Conservation (phyloP, 176 grass and related monocot genomes). For the Zizania latifolia region DNA sequence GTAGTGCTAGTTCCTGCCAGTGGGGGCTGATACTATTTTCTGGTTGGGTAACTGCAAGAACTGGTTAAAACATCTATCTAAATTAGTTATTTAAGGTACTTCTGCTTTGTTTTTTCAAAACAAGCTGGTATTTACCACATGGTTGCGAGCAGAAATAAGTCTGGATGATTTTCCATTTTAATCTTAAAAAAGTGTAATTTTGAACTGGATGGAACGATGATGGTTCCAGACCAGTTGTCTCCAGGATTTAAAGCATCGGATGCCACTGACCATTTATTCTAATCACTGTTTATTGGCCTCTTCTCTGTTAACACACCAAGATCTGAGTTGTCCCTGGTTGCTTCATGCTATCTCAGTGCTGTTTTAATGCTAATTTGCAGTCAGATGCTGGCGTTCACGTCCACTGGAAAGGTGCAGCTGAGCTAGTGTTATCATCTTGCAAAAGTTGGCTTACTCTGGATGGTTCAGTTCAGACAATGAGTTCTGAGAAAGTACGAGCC, state of each 20-base stretch:
- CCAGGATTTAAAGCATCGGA: neutral
- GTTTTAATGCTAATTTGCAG: conserved; percentile 47
- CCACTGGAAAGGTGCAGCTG: conserved; percentile 98
- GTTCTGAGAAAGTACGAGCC: conserved; percentile 49
- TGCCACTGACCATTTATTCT: conserved; percentile 11
- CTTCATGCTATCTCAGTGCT: conserved; percentile 24
- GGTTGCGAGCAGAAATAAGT: neutral
- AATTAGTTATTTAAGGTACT: neutral
- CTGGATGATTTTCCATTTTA: neutral
- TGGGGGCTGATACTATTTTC: neutral
- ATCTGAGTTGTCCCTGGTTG: conserved; percentile 8
- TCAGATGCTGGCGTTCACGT: conserved; percentile 54
- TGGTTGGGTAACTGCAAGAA: neutral
- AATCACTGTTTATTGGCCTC: neutral
- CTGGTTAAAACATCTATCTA: neutral
- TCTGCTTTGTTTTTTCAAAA: neutral
- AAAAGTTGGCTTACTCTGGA: conserved; percentile 69
- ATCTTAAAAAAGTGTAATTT: neutral
- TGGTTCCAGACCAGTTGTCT: neutral
- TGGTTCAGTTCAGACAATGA: conserved; percentile 63
- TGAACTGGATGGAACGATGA: neutral
- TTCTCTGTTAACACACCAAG: neutral
- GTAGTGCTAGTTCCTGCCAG: neutral
- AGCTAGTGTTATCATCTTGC: conserved; percentile 77
- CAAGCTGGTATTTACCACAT: neutral